A percentile compares a stretch with the other conserved stretches of the same genome.
phyloP scores from a whole-genome alignment of 2,329 filamentous ascomycete species.

The Biscogniauxia sp. region DNA sequence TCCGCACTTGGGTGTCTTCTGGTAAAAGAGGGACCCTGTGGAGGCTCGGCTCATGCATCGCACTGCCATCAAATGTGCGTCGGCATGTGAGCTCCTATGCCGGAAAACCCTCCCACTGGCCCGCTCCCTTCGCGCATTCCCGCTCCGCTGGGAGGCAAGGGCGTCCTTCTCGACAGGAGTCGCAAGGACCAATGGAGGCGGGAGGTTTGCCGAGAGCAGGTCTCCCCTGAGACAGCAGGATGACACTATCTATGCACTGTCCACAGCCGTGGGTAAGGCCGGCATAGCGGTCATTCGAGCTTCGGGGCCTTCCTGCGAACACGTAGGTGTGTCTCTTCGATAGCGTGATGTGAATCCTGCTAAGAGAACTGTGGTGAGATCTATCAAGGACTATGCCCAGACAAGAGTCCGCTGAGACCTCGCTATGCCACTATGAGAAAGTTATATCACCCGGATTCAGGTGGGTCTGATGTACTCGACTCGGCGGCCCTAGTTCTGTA shows the following conservation, averaged over 20 bases:
- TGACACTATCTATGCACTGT: slow-evolving; percentile 88
- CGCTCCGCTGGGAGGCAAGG: slow-evolving; percentile 1
- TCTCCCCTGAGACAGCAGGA: slow-evolving; percentile 21
- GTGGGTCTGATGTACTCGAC: slow-evolving; percentile 61
- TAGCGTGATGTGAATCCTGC: slow-evolving; percentile 9
- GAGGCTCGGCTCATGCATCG: slow-evolving; percentile 27
- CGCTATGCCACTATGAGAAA: slow-evolving; percentile 70
- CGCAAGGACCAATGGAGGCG: slow-evolving; percentile 5
- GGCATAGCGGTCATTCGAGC: slow-evolving; percentile 89
- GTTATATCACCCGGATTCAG: slow-evolving; percentile 55
- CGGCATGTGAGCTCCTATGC: slow-evolving; percentile 17
- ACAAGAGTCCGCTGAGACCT: slow-evolving; percentile 42
- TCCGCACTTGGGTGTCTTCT: not conserved
- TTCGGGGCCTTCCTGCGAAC: slow-evolving; percentile 72
- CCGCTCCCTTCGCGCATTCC: not conserved
- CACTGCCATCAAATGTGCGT: slow-evolving; percentile 18
- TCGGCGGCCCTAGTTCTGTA: slow-evolving; percentile 76
- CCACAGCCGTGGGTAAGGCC: slow-evolving; percentile 78
- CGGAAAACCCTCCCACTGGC: slow-evolving; percentile 3
- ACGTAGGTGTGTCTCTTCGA: slow-evolving; percentile 13
- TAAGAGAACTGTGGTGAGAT: slow-evolving; percentile 38
- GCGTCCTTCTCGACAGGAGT: not conserved
- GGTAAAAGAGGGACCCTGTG: not conserved
- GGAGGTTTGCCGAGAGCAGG: slow-evolving; percentile 3
- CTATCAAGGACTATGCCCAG: slow-evolving; percentile 50